Evolutionary conservation across 2,329 filamentous ascomycete genomes (phyloP).

Genomic region (Diaporthe ilicicola): DNA sequence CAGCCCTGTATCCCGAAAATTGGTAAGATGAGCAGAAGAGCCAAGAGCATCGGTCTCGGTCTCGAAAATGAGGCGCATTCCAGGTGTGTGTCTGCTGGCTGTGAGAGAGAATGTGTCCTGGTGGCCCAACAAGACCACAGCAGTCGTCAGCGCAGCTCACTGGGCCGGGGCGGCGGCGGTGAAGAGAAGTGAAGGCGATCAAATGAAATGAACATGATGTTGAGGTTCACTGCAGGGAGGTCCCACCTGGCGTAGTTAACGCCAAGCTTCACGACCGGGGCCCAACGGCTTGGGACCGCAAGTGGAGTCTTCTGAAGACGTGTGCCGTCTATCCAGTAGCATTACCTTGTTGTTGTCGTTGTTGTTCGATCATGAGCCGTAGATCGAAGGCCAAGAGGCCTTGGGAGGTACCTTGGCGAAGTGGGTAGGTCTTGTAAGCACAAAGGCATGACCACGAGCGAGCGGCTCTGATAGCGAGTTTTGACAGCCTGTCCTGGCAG

Average conservation of each 20-base stretch:
- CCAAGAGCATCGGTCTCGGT: slow-evolving; percentile 9
- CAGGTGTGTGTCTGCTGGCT: not conserved
- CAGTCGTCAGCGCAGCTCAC: not conserved
- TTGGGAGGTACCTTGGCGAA: not conserved
- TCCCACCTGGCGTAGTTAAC: slow-evolving; percentile 10
- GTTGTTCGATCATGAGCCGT: slow-evolving; percentile 4
- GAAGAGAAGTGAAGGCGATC: not conserved
- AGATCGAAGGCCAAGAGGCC: slow-evolving; percentile 9
- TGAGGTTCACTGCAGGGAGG: slow-evolving; percentile 6
- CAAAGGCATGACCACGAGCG: not conserved
- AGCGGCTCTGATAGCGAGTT: not conserved
- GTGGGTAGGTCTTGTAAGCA: not conserved
- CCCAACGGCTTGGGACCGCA: slow-evolving; percentile 10
- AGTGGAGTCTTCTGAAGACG: not conserved
- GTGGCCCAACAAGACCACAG: not conserved
- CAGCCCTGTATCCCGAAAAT: not conserved
- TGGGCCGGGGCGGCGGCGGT: slow-evolving; percentile 4
- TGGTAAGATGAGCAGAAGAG: slow-evolving; percentile 7
- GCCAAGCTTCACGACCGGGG: slow-evolving; percentile 1
- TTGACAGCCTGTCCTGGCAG: not conserved
- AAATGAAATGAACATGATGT: slow-evolving; percentile 19
- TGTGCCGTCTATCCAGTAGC: not conserved
- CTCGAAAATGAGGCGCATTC: not conserved
- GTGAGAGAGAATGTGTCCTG: not conserved
- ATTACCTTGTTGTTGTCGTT: not conserved